phyloP scores from a whole-genome alignment of 2,329 filamentous ascomycete genomes.

The Monosporascus sp. region DNA sequence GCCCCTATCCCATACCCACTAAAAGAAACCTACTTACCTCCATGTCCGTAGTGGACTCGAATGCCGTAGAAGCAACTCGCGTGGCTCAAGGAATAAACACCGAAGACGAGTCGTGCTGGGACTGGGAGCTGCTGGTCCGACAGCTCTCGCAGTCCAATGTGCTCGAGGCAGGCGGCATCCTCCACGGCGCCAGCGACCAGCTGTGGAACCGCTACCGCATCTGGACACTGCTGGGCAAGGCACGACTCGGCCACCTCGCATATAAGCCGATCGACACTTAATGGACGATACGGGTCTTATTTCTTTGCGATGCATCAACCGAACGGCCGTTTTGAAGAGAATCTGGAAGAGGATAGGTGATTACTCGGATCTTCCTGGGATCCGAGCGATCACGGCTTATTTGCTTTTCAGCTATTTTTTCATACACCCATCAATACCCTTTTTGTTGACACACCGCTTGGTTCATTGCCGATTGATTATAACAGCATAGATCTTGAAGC shows the following conservation, averaged over 20 bases:
- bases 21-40: no score
- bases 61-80: background rate
- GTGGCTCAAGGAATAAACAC: background rate
- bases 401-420: no score
- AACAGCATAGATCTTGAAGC: no score
- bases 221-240: slow-evolving; percentile 14
- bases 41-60: slow-evolving; percentile 1
- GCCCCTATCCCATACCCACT: no score
- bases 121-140: slow-evolving; percentile 21
- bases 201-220: slow-evolving; percentile 20
- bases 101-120: slow-evolving; percentile 5
- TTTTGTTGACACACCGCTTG: no score
- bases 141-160: slow-evolving; percentile 11
- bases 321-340: no score
- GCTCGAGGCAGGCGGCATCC: slow-evolving; percentile 3
- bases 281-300: background rate
- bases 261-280: background rate
- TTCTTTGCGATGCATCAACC: no score
- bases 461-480: no score
- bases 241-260: slow-evolving; percentile 10
- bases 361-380: no score
- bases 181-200: background rate
- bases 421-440: no score
- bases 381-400: no score
- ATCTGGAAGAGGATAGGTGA: no score